These are phyloP conservation scores for Mimosa pudica DNA, from an alignment of 306 rosid species.

Conservation along the genomic window DNA sequence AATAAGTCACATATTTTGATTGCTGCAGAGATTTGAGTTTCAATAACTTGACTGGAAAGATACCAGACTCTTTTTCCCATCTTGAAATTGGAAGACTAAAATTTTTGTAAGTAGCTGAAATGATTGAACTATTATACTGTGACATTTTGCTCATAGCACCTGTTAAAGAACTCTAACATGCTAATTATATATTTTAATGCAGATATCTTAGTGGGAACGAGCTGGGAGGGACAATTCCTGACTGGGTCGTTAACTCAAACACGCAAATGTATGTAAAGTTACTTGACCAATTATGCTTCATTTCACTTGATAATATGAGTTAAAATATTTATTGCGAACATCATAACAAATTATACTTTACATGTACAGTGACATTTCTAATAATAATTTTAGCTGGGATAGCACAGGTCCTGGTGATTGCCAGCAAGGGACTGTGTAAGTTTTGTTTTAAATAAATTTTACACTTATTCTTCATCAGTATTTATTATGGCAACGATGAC, in stretches of 20 bases:
- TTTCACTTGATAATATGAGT: not conserved
- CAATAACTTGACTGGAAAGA: conserved; percentile 1
- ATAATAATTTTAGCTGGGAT: conserved; percentile 2
- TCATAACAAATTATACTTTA: not conserved
- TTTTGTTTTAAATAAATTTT: not conserved
- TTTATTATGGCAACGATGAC: not conserved
- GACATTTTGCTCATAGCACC: not conserved
- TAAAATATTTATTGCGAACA: not conserved
- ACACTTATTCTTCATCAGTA: not conserved
- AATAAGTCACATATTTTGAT: not conserved
- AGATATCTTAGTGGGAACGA: conserved; percentile 4
- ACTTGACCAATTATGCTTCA: not conserved
- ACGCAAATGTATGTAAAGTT: not conserved
- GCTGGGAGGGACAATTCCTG: conserved; percentile 1
- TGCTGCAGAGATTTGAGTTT: conserved; percentile 12
- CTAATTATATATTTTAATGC: not conserved
- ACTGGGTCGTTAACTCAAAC: not conserved
- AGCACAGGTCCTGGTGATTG: not conserved
- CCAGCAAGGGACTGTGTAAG: not conserved
- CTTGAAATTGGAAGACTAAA: not conserved
- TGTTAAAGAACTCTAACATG: not conserved
- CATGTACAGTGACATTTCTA: not conserved
- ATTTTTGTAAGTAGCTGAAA: not conserved
- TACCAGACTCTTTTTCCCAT: not conserved
- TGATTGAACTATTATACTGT: not conserved